Evolutionary conservation across 306 rosid genomes (phyloP).

Genomic region (Vigna reflexopilosa): DNA sequence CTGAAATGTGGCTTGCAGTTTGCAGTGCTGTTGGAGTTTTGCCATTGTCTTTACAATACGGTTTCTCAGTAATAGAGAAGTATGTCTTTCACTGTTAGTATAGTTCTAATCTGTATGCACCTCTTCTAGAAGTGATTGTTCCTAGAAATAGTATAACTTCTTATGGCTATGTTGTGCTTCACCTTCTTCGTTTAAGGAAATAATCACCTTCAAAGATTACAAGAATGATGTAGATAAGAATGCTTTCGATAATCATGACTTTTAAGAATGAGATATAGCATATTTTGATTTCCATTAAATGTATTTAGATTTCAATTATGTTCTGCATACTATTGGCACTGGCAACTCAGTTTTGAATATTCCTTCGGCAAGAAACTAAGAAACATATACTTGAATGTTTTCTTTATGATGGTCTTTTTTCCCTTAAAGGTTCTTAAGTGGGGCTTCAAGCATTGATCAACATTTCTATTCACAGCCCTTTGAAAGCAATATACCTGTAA

Average conservation of each 20-base stretch:
- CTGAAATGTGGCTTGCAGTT: slow-evolving; percentile 65
- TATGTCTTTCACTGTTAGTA: slow-evolving; percentile 47
- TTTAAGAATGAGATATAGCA: background rate
- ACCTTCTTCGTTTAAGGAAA: slow-evolving; percentile 16
- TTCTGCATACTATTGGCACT: background rate
- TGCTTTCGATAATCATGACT: slow-evolving; percentile 9
- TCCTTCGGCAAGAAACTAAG: background rate
- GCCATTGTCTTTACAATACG: slow-evolving; percentile 88
- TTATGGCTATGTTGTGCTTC: slow-evolving; percentile 18
- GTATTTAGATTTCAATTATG: background rate
- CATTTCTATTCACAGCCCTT: slow-evolving; percentile 70
- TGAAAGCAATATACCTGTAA: slow-evolving; percentile 83
- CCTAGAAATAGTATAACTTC: background rate
- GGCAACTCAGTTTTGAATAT: slow-evolving; percentile 6
- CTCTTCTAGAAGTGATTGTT: background rate
- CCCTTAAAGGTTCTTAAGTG: slow-evolving; percentile 68
- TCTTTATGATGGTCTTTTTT: slow-evolving; percentile 4
- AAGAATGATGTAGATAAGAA: slow-evolving; percentile 5
- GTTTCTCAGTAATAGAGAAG: slow-evolving; percentile 80
- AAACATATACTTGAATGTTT: slow-evolving; percentile 12
- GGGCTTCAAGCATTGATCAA: slow-evolving; percentile 85
- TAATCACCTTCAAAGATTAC: slow-evolving; percentile 15
- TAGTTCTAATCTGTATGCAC: slow-evolving; percentile 15
- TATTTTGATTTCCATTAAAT: slow-evolving; percentile 4
- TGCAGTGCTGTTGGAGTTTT: slow-evolving; percentile 96